These are phyloP conservation scores for Wickerhamiella australiensis DNA, from an alignment of 805 yeast species.

Conservation along the genomic window DNA sequence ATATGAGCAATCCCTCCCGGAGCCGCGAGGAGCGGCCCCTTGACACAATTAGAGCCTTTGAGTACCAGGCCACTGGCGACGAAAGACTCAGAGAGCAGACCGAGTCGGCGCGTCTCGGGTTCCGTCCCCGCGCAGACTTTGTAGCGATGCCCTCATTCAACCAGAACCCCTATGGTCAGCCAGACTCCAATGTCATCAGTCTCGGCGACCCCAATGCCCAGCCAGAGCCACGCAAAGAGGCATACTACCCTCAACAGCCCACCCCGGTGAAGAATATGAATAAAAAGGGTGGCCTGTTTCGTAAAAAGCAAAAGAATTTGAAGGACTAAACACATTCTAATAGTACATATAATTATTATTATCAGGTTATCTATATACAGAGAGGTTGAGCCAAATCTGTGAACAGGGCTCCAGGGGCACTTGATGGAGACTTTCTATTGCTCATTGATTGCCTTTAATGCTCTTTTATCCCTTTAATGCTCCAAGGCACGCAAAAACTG, in stretches of 20 bases:
- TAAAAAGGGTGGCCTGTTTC: slow-evolving; percentile 73
- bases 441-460: not conserved
- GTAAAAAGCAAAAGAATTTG: slow-evolving; percentile 42
- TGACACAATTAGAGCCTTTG: slow-evolving; percentile 89
- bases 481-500: slow-evolving; percentile 49
- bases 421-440: too few relatives aligned
- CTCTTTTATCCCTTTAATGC: not conserved
- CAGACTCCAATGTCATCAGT: slow-evolving; percentile 32
- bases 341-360: not conserved
- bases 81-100: slow-evolving; percentile 61
- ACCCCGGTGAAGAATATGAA: slow-evolving; percentile 35
- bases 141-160: slow-evolving; percentile 46
- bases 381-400: too few relatives aligned
- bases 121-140: slow-evolving; percentile 61
- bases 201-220: slow-evolving; percentile 32
- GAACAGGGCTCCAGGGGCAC: too few relatives aligned
- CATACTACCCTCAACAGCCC: slow-evolving; percentile 37
- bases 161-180: slow-evolving; percentile 27
- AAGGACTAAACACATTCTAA: slow-evolving; percentile 18
- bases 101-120: slow-evolving; percentile 69
- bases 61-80: slow-evolving; percentile 90
- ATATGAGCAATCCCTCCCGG: slow-evolving; percentile 86
- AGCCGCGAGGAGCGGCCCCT: slow-evolving; percentile 90
- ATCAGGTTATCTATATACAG: not conserved
- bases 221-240: slow-evolving; percentile 24